A percentile compares a stretch with the other conserved stretches of the same genome.
phyloP scores from a whole-genome alignment of 805 yeast genomes.

The Candida odintsovae region DNA sequence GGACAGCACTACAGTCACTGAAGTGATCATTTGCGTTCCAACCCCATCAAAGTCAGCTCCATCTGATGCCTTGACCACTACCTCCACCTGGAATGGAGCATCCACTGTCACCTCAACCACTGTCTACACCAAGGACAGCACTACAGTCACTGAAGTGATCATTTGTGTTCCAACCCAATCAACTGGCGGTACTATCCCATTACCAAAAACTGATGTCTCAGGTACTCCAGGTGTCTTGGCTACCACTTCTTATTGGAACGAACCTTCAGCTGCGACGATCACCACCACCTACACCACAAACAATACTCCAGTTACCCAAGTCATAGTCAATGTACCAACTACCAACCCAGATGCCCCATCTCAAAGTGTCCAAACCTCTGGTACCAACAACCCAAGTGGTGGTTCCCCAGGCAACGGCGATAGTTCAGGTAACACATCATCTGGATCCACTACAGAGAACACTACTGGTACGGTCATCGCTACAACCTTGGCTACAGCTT shows the following conservation, averaged over 20 bases:
- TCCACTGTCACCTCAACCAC: background rate
- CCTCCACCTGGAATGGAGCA: background rate
- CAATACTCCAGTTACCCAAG: background rate
- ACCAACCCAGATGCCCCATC: background rate
- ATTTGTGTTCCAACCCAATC: background rate
- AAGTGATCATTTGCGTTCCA: too few relatives aligned
- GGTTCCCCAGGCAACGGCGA: background rate
- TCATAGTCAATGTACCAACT: background rate
- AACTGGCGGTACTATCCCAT: too few relatives aligned
- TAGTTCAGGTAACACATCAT: too few relatives aligned
- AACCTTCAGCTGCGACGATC: background rate
- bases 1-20: background rate
- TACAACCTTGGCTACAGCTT: too few relatives aligned
- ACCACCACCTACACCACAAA: background rate
- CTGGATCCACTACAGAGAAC: too few relatives aligned
- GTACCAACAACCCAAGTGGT: background rate
- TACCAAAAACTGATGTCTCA: background rate
- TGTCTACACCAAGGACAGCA: background rate
- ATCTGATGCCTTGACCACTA: background rate
- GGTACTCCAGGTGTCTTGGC: background rate
- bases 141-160: background rate
- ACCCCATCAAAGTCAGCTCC: background rate
- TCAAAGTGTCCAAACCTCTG: background rate
- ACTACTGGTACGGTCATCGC: too few relatives aligned
- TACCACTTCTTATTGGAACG: background rate